A percentile compares a stretch with the other conserved stretches of the same genome.
phyloP scores from a whole-genome alignment of 148 eudicot genomes.

The Heliamphora exappendiculata region DNA sequence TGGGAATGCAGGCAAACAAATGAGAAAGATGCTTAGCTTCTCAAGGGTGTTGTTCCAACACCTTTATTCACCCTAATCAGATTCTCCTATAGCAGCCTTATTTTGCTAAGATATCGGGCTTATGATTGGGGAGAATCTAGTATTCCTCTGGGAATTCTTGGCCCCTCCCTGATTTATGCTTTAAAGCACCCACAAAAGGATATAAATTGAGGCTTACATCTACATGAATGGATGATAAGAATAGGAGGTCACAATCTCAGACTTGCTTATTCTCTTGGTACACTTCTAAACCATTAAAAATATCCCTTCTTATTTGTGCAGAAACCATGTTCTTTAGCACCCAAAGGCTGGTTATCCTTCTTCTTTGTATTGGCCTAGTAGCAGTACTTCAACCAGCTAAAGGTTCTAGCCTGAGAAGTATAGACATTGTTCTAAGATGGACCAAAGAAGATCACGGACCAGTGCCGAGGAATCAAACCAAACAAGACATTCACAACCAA shows the following conservation, averaged over 20 bases:
- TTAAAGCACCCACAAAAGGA: slow-evolving; percentile 31
- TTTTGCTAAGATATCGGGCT: slow-evolving; percentile 50
- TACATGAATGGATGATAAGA: slow-evolving; percentile 8
- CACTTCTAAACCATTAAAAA: neutral
- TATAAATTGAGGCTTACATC: slow-evolving; percentile 14
- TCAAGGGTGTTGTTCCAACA: slow-evolving; percentile 54
- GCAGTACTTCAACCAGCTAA: slow-evolving; percentile 35
- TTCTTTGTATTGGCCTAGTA: slow-evolving; percentile 42
- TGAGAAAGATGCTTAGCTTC: slow-evolving; percentile 74
- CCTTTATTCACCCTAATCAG: slow-evolving; percentile 78
- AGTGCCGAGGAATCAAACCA: slow-evolving; percentile 11
- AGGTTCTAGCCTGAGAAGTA: slow-evolving; percentile 41
- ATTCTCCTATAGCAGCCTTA: slow-evolving; percentile 47
- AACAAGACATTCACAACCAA: no score
- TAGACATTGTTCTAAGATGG: slow-evolving; percentile 51
- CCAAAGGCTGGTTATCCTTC: slow-evolving; percentile 29
- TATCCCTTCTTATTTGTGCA: slow-evolving; percentile 3
- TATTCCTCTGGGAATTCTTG: slow-evolving; percentile 30
- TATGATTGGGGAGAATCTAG: slow-evolving; percentile 77
- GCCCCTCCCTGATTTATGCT: slow-evolving; percentile 25
- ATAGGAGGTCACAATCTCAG: slow-evolving; percentile 8
- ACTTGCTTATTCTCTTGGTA: slow-evolving; percentile 19
- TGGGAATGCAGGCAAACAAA: slow-evolving; percentile 55
- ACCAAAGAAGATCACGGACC: slow-evolving; percentile 16
- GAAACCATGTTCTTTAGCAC: slow-evolving; percentile 33